phyloP scores from a whole-genome alignment of 2,329 filamentous ascomycete species.

The Colletotrichum plurivorum region DNA sequence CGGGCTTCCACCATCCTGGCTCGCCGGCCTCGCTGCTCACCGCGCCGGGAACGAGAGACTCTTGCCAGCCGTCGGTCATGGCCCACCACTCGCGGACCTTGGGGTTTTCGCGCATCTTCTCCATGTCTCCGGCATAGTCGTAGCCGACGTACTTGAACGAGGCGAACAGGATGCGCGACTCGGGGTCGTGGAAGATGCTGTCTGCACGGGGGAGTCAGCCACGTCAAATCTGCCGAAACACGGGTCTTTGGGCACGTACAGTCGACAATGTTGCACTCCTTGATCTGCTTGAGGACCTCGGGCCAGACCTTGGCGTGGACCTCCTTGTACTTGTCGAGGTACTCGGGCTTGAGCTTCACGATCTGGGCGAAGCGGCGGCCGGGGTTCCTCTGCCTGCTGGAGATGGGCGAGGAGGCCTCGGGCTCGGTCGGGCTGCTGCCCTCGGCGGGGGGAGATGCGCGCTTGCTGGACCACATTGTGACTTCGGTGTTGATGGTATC shows the following conservation, averaged over 20 bases:
- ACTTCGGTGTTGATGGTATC: not conserved
- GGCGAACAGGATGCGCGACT: constrained; percentile 76
- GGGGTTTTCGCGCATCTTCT: constrained; percentile 78
- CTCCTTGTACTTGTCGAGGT: constrained; percentile 78
- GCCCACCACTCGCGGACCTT: constrained; percentile 85
- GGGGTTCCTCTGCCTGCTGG: constrained; percentile 52
- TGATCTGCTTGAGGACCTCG: constrained; percentile 82
- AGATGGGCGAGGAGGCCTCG: constrained; percentile 29
- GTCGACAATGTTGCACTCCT: constrained; percentile 80
- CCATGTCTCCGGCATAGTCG: constrained; percentile 82
- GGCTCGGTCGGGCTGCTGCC: constrained; percentile 28
- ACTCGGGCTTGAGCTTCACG: constrained; percentile 78
- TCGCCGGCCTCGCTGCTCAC: constrained; percentile 70
- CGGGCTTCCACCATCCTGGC: constrained; percentile 77
- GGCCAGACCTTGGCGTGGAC: constrained; percentile 83
- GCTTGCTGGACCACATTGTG: constrained; percentile 39
- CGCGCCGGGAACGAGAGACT: constrained; percentile 72
- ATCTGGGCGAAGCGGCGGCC: constrained; percentile 78
- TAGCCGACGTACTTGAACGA: constrained; percentile 85
- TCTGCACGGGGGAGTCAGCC: constrained; percentile 59
- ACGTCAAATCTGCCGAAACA: not conserved
- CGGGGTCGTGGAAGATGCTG: constrained; percentile 79
- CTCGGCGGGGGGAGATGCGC: constrained; percentile 20
- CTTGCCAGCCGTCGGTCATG: constrained; percentile 85
- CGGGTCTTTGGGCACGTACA: constrained; percentile 62